Evolutionary conservation across 495 filamentous ascomycete species (phyloP), one percentile per base, ranked within the genome.

Genomic region (Podospora anserina): DNA sequence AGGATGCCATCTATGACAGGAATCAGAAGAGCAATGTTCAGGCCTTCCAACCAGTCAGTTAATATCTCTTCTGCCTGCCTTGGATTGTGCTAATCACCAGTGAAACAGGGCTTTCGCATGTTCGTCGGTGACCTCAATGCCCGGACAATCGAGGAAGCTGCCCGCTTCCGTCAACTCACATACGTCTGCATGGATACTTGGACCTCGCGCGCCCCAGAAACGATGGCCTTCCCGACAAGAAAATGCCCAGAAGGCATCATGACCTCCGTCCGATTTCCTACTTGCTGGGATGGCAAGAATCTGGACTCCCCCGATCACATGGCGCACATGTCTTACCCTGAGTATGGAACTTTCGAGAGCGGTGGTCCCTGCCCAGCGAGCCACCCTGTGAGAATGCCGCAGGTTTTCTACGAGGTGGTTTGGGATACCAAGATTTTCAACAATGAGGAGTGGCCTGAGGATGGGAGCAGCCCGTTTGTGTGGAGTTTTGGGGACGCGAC

Each of bases 211-310:
- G 72, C 78, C 28, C 63, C 74, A 0, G 77, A 82, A 72, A 77
- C 79, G 65, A 69, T 70, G 6, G 77, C 80, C 67, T 83, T 85
- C 75, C 83, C 83, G 18, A 73, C 72, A 9, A 70, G 56, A 44
- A 79, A 80, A 0, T 85, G 83, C 73, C 69, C 73, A 15, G 82
- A 68, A 30, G 82, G 82, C 61, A 82, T 85, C 71, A 82, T 84
- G 68, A 73, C 80, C 7, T 78, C 81, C 13, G 81, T 84, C 68
- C 82, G 84, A 71, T 85, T 85, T 71, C 83, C 83, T 28, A 73
- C 69, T 63, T 82, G 83, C 74, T 87, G 85, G 85, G 84, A 88
- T 71, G 85, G 85, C 58, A 81, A 82, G 74, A 85, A 84, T 69
- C 78, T 87, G 7, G 85, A 86, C 74, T 84, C 80, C 64, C 79